Percentiles rank a stretch among this genome's conserved stretches.
Conservation (phyloP, 106 monocot genomes). For the Dioscorea dumetorum region DNA sequence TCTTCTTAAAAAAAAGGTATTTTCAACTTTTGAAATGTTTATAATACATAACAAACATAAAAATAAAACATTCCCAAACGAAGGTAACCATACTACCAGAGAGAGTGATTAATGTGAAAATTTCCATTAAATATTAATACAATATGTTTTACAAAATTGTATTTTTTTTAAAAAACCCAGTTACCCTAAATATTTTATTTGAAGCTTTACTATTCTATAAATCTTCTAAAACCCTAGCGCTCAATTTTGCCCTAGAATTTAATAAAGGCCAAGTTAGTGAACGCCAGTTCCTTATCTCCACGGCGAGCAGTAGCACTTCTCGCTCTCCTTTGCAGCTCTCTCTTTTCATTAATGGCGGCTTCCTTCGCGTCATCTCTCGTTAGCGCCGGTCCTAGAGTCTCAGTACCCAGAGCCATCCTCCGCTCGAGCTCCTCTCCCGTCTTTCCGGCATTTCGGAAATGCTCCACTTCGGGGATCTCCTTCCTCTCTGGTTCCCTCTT, state of each 20-base stretch:
- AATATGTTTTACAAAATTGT: too few species aligned
- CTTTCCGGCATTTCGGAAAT: not conserved
- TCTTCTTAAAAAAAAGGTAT: not conserved
- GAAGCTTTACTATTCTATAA: not conserved
- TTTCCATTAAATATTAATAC: too few species aligned
- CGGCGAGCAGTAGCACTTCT: not conserved
- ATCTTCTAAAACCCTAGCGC: not conserved
- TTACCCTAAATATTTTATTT: not conserved
- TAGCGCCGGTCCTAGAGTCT: constrained; percentile 9
- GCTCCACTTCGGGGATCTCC: not conserved
- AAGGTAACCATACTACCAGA: not conserved
- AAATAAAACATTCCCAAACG: not conserved
- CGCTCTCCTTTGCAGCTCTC: not conserved
- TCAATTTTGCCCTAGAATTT: not conserved
- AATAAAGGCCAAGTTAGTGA: not conserved
- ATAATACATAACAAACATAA: not conserved
- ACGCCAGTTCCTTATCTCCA: not conserved
- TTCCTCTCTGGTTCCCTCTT: not conserved
- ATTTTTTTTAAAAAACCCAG: not conserved
- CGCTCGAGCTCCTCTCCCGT: not conserved
- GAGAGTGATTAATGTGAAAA: too few species aligned
- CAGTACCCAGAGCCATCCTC: constrained; percentile 7
- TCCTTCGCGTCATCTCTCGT: constrained; percentile 30
- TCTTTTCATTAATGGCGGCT: constrained; percentile 35
- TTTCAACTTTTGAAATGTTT: not conserved